Percentiles rank a stretch among this genome's conserved stretches.
phyloP scores from a whole-genome alignment of 306 rosid species.

The Sophora flavescens region DNA sequence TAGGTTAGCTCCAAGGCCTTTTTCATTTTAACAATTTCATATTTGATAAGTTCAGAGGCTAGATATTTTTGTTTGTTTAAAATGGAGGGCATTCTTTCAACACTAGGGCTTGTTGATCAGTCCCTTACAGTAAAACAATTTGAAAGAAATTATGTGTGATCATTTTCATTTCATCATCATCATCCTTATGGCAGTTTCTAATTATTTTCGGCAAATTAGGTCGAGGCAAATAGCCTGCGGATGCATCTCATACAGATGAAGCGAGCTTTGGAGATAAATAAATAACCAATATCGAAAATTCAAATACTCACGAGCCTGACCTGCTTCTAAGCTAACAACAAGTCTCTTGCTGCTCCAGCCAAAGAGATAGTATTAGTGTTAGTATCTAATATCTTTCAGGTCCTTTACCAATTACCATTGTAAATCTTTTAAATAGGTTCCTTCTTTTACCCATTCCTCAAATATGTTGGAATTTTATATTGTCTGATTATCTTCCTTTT shows the following conservation, averaged over 20 bases:
- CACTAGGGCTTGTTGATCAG: background rate
- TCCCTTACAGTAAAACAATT: conserved; percentile 5
- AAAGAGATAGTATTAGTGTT: conserved; percentile 46
- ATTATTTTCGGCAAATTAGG: conserved; percentile 61
- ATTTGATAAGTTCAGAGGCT: background rate
- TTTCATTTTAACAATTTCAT: conserved; percentile 15
- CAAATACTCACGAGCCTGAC: conserved; percentile 52
- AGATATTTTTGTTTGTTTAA: background rate
- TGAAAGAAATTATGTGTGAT: background rate
- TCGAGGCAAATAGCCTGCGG: conserved; percentile 83
- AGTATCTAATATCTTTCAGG: conserved; percentile 40
- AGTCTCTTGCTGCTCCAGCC: conserved; percentile 51
- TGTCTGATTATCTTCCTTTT: conserved; percentile 27
- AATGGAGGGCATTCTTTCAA: background rate
- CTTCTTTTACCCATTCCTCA: conserved; percentile 7
- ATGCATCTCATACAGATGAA: conserved; percentile 79
- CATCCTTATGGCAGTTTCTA: conserved; percentile 32
- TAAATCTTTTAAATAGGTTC: conserved; percentile 54
- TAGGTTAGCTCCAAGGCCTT: background rate
- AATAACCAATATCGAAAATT: conserved; percentile 54
- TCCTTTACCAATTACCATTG: conserved; percentile 56
- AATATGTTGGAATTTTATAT: conserved; percentile 48
- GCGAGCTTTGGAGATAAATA: conserved; percentile 59
- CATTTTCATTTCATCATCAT: background rate
- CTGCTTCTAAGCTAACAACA: conserved; percentile 57